Percentiles rank a stretch among this genome's conserved stretches.
These are phyloP conservation scores for Grosmannia huntii DNA, from an alignment of 2,329 filamentous ascomycete species.

Conservation along the genomic window DNA sequence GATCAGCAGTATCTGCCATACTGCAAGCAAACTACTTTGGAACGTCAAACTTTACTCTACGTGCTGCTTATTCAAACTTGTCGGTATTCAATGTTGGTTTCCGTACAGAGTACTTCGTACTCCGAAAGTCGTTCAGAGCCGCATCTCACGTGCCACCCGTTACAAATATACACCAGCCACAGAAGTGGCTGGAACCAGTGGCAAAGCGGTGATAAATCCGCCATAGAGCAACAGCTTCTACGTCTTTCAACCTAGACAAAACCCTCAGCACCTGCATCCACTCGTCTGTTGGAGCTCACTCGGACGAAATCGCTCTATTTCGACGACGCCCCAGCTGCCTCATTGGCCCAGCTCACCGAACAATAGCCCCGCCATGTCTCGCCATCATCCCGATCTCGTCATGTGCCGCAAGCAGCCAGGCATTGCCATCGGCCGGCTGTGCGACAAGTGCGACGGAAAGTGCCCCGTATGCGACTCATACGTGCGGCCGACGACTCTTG, in stretches of 20 bases:
- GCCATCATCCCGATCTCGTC: slow-evolving; percentile 94
- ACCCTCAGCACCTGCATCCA: not conserved
- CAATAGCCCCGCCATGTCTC: slow-evolving; percentile 53
- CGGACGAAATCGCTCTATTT: not conserved
- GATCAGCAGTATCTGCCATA: not conserved
- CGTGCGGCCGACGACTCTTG: slow-evolving; percentile 92
- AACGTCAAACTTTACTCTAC: not conserved
- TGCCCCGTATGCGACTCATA: slow-evolving; percentile 98
- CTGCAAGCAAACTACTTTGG: not conserved
- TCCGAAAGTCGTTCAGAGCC: not conserved
- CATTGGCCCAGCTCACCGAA: not conserved
- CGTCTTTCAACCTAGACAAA: not conserved
- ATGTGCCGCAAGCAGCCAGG: slow-evolving; percentile 99
- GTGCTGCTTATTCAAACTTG: not conserved
- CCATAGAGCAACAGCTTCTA: not conserved
- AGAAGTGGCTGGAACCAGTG: slow-evolving; percentile 12
- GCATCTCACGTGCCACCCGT: not conserved
- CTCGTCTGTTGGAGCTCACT: not conserved
- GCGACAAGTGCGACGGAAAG: slow-evolving; percentile 99
- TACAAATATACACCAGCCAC: not conserved
- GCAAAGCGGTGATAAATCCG: slow-evolving; percentile 7
- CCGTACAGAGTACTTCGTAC: too few species aligned
- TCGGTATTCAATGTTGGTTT: not conserved
- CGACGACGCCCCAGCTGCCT: not conserved
- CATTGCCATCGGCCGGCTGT: slow-evolving; percentile 95